Conservation (phyloP, 2,329 filamentous ascomycete genomes). For the Cladophialophora bantiana region DNA sequence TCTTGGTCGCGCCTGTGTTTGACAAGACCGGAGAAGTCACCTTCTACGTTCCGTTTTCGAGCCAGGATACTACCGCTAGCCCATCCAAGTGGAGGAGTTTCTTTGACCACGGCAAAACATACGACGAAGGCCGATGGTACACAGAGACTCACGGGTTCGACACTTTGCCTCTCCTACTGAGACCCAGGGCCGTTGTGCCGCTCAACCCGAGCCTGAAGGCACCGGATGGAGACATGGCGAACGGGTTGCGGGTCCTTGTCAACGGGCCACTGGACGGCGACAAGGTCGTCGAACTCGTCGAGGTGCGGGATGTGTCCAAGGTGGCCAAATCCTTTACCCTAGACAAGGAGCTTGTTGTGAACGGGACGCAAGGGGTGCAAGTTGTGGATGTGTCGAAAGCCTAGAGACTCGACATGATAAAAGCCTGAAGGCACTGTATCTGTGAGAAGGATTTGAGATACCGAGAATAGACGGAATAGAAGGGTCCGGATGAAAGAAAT, state of each 20-base stretch:
- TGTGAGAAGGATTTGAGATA: no score
- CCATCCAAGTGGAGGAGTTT: conserved; percentile 58
- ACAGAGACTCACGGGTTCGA: conserved; percentile 66
- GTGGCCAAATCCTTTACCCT: conserved; percentile 12
- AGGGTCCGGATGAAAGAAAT: no score
- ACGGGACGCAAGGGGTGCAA: not conserved
- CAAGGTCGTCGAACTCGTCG: conserved; percentile 22
- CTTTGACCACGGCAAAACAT: conserved; percentile 54
- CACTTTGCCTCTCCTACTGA: conserved; percentile 65
- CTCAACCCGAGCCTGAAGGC: conserved; percentile 60
- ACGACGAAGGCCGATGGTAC: conserved; percentile 60
- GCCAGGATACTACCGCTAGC: conserved; percentile 46
- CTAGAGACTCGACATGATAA: conserved; percentile 3
- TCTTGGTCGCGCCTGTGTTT: conserved; percentile 71
- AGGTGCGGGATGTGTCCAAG: conserved; percentile 11
- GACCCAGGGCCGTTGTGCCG: conserved; percentile 57
- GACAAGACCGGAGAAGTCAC: conserved; percentile 68
- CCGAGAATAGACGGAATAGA: no score
- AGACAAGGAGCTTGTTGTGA: conserved; percentile 1
- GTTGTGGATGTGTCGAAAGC: conserved; percentile 16
- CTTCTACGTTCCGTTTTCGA: conserved; percentile 64
- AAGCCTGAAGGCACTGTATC: no score
- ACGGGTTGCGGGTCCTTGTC: conserved; percentile 49
- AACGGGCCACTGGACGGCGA: conserved; percentile 69
- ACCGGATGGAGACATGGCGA: conserved; percentile 56